Evolutionary conservation across 106 monocot genomes (phyloP).

Genomic region (Dendrobium officinale): DNA sequence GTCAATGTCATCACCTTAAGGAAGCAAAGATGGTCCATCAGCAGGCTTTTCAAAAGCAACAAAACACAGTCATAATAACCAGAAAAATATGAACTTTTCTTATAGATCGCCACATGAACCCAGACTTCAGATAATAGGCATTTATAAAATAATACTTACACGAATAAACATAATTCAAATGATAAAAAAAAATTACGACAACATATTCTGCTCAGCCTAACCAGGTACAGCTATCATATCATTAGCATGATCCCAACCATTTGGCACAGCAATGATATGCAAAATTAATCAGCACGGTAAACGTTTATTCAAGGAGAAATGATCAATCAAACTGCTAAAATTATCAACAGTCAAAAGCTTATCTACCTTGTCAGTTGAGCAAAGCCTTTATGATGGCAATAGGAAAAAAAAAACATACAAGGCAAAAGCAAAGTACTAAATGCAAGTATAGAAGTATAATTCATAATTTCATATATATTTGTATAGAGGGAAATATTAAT

Average conservation of each 20-base stretch:
- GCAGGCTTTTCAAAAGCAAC: constrained; percentile 3
- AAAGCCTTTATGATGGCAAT: background rate
- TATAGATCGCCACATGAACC: background rate
- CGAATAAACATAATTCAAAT: background rate
- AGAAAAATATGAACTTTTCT: background rate
- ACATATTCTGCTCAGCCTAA: background rate
- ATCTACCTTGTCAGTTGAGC: background rate
- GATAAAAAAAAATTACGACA: background rate
- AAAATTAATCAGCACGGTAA: background rate
- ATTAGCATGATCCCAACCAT: background rate
- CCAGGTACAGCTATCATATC: background rate
- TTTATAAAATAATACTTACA: background rate
- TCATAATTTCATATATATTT: no score
- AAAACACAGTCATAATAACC: background rate
- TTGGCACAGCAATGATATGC: background rate
- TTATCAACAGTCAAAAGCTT: background rate
- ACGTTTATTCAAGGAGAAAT: background rate
- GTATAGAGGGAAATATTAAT: no score
- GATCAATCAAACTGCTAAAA: constrained; percentile 1
- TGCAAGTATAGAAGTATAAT: background rate
- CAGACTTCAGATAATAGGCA: background rate
- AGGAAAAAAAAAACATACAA: background rate
- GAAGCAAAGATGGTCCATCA: background rate
- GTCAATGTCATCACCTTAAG: constrained; percentile 25
- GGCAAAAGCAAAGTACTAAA: background rate